Evolutionary conservation across 2,329 filamentous ascomycete genomes (phyloP).

Genomic region (Paraphoma sp.): DNA sequence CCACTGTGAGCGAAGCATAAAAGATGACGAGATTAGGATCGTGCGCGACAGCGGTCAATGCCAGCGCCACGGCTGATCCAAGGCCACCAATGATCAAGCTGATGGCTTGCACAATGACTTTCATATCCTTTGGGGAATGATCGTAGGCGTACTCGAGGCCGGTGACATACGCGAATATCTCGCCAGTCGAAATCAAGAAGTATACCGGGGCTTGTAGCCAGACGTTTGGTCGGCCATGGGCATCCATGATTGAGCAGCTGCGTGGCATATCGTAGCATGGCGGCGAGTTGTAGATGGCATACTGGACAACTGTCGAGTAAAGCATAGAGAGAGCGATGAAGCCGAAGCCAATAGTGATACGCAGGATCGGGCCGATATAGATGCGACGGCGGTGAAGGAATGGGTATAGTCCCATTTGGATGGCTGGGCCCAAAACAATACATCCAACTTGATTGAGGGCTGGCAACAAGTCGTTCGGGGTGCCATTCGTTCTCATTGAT

Average conservation of each 20-base stretch:
- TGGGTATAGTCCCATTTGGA: slow-evolving; percentile 38
- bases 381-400: slow-evolving; percentile 35
- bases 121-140: slow-evolving; percentile 53
- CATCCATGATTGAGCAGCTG: slow-evolving; percentile 25
- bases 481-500: slow-evolving; percentile 39
- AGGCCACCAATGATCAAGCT: slow-evolving; percentile 41
- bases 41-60: slow-evolving; percentile 35
- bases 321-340: slow-evolving; percentile 37
- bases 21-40: slow-evolving; percentile 39
- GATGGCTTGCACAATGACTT: slow-evolving; percentile 45
- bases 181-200: slow-evolving; percentile 48
- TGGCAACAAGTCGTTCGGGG: slow-evolving; percentile 47
- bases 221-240: slow-evolving; percentile 45
- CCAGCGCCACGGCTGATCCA: slow-evolving; percentile 40
- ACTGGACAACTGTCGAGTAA: slow-evolving; percentile 39
- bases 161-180: slow-evolving; percentile 54
- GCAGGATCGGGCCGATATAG: slow-evolving; percentile 34
- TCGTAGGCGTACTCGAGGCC: slow-evolving; percentile 54
- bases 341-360: slow-evolving; percentile 41
- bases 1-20: slow-evolving; percentile 32
- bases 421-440: slow-evolving; percentile 41
- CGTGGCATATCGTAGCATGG: slow-evolving; percentile 47
- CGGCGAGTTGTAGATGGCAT: slow-evolving; percentile 37
- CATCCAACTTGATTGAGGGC: slow-evolving; percentile 41
- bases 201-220: slow-evolving; percentile 52